These are phyloP conservation scores for Aegilops umbellulata DNA, from an alignment of 176 grass and related monocot species.

Conservation along the genomic window DNA sequence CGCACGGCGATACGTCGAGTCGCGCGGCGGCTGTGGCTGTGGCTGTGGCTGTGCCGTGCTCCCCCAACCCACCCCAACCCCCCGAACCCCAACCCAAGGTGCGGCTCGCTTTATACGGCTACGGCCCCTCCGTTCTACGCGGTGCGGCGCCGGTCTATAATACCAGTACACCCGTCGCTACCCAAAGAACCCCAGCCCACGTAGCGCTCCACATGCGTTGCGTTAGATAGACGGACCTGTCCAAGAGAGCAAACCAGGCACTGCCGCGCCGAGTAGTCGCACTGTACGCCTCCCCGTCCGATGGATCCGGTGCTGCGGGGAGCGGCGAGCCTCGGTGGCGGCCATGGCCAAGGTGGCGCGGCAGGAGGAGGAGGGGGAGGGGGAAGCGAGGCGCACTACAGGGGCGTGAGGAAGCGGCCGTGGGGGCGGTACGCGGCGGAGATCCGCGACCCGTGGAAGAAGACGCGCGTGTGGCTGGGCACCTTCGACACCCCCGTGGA, in stretches of 20 bases:
- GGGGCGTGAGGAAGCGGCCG: constrained; percentile 83
- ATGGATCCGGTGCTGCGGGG: constrained; percentile 29
- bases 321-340: background rate
- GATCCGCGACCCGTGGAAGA: constrained; percentile 98
- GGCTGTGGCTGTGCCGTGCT: background rate
- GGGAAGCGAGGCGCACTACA: constrained; percentile 43
- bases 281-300: background rate
- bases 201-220: background rate
- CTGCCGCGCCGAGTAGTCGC: background rate
- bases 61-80: background rate
- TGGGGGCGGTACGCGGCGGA: constrained; percentile 85
- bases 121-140: background rate
- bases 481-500: constrained; percentile 87
- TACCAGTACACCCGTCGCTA: background rate
- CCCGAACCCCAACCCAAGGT: constrained; percentile 5
- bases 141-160: background rate
- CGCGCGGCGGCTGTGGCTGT: constrained; percentile 30
- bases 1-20: constrained; percentile 31
- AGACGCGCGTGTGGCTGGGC: constrained; percentile 87
- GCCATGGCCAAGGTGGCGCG: background rate
- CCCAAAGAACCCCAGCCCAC: background rate
- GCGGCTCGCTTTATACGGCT: background rate
- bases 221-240: background rate
- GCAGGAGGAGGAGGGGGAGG: background rate
- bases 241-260: background rate